Evolutionary conservation across 2,329 filamentous ascomycete species (phyloP), one percentile per base, ranked within the genome.

Genomic region (Calcarisporium arbuscula): DNA sequence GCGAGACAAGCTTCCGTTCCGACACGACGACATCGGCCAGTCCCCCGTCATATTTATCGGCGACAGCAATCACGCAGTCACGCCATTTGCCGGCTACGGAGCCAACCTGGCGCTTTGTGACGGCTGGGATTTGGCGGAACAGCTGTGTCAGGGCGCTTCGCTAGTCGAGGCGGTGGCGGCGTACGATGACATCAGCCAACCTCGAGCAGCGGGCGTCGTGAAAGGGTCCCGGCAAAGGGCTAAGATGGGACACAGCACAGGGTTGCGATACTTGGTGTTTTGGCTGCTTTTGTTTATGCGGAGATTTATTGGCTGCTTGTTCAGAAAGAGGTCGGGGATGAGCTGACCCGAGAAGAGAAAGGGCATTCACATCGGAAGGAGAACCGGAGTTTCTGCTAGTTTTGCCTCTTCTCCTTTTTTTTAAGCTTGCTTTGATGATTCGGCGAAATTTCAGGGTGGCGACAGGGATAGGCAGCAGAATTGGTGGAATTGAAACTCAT

Each of bases 21-120:
- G 40, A 1, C 65, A 71, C 28, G 42, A 50, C 7, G 38, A 42
- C 6, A 29, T 51, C 4, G 16, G 35, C 2, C 30, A 47, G 5
- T 14, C 46, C 8, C 46, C 50, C 1, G 53, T 66, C 7, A 46
- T 72, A 8, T 72, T 67, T 32, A 63, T 72, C 16, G 69, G 69
- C 9, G 67, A 72, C 42, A 56, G 57, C 35, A 72, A 72, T 40
- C 68, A 72, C 44, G 67, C 67, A 2, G 54, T 70, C 6, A 68
- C 57, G 33, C 64, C 67, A 0, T 72, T 70, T 49, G 62, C 67
- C 5, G 66, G 68, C 1, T 65, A 60, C 36, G 68, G 69, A 0
- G 67, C 65, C 1, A 70, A 69, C 41, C 44, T 71, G 38, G 68
- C 66, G 4, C 39, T 71, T 18, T 60, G 55, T 34, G 67, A 72